Base-by-base conservation (phyloP, 164 flowering plant genomes). In the Hamamelis virginiana region DNA sequence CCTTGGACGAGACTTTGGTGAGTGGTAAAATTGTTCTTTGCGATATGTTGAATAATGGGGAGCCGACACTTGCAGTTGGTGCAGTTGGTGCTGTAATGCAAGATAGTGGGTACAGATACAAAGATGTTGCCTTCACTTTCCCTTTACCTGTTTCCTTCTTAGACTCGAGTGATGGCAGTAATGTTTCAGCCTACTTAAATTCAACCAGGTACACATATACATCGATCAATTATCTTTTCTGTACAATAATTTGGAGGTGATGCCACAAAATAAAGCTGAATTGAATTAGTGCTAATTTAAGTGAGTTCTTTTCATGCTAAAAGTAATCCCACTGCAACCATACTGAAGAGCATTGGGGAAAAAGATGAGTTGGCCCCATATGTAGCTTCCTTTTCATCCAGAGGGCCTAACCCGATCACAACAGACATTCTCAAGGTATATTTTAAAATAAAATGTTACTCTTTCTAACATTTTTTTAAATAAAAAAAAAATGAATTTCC, bases 1-100 rank as follows among this genome's bases (percentile, higher is more conserved):
- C 84, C 4, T 56, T 89, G 72, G 77, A 84, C 26, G 1, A 43
- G 19, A 71, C 10, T 3, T 27, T 66, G 59, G 85, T 84, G 43
- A 76, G 72, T 44, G 91, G 86, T 0, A 85, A 80, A 74, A 83
- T 89, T 19, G 83, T 89, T 43, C 44, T 88, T 0, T 88, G 90
- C 51, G 89, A 82, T 45, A n/a, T 0, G 0, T 1, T 74, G 26
- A 41, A 1, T 21, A 1, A 0, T 9, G 81, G 78, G 13, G n/a
- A 1, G 0, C 58, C 33, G 4, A 16, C 70, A 3, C 18, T 69
- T 9, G 0, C 1, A 0, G 81, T 77, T 1, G 82, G 83, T 55
- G 90, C 86, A 8, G 68, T 66, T 28, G 90, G 89, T n/a, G 60
- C 77, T 4, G 60, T 89, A 18, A 74, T 74, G 84, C 78, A 64